Base-by-base conservation (phyloP, 129 eudicot genomes). In the Flaveria ramosissima region DNA sequence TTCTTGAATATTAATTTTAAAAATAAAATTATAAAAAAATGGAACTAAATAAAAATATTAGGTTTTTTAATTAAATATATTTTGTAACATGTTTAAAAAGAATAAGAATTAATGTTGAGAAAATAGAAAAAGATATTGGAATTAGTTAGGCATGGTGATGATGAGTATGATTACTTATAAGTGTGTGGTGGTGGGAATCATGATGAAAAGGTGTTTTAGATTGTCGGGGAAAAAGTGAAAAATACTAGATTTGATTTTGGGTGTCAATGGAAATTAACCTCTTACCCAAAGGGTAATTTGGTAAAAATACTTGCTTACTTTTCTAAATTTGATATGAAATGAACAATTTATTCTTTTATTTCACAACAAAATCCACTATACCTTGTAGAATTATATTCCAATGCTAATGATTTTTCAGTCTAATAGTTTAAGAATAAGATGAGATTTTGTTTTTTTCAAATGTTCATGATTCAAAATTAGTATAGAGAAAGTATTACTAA, bases 71-170 rank as follows among this genome's bases (percentile, higher is more conserved):
- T 47, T 2, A 47, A 47, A n/a, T n/a, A 10, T 30, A 30, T 30
- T 4, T 30, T 30, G 4, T 30, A 4, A 30, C 4, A 13, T 47
- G 6, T n/a, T 52, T 4, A 15, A 1, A 52, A 5, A 5, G 6
- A 52, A 52, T 52, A 52, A 3, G 57, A 52, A 52, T 52, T 52
- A 16, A n/a, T n/a, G 16, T 6, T 52, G 6, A 3, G 39, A 32
- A 32, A 70, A 77, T 57, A 4, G 13, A 39, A 79, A 48, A 24
- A 43, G 69, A 43, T 73, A 80, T 73, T 80, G 83, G 83, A 80
- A 73, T 73, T 65, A 65, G 83, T 80, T 80, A 52, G 79, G 83
- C 83, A 80, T 3, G 83, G 70, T 74, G 84, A 66, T 80, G 84
- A 66, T 72, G 75, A 73, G 7, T 55, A 80, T 80, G 83, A 79